Evolutionary conservation across 306 rosid genomes (phyloP), one percentile per base, ranked within the genome.

Genomic region (Cucurbita pepo): DNA sequence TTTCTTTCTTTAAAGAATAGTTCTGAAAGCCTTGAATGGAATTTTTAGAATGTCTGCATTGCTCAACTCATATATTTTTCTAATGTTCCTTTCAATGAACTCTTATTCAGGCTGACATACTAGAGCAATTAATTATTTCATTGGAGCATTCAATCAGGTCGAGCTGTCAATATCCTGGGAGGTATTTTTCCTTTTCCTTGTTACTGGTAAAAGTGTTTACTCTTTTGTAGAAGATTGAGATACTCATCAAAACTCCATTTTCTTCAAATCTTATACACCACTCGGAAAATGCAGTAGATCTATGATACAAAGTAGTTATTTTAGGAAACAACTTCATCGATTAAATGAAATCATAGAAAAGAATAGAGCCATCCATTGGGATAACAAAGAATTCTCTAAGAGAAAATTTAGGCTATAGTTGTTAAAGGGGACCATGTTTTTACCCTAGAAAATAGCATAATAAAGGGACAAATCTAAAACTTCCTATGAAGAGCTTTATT

Each of bases 31-130:
- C 25, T 69, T 25, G 43, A 69, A 48, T 64, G 52, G n/a, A 18
- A 13, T 18, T n/a, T 18, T 44, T 10, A 63, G 30, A 18, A 6
- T 43, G 71, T 19, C 10, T 44, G 54, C 22, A 36, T 69, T 51
- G 16, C 47, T 69, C 58, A 48, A 15, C 8, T 69, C 47, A 4
- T 30, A 56, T 44, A 73, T 54, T 37, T 34, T 44, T 45, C 13
- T 47, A 59, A 40, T 72, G 47, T 25, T n/a, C 41, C 70, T 59
- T 77, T 79, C 41, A 67, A 52, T 80, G 38, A 22, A 79, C 60
- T 75, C 43, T 81, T 72, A 52, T 81, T 74, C 90, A 94, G 99
- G 99, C 91, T 15, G 97, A 91, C 81, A 89, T 94, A 86, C 85
- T 94, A 78, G 97, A 94, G 83, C 88, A 86, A 74, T 95, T 91